phyloP scores from a whole-genome alignment of 2,329 filamentous ascomycete genomes.

The Orbilia javanica region DNA sequence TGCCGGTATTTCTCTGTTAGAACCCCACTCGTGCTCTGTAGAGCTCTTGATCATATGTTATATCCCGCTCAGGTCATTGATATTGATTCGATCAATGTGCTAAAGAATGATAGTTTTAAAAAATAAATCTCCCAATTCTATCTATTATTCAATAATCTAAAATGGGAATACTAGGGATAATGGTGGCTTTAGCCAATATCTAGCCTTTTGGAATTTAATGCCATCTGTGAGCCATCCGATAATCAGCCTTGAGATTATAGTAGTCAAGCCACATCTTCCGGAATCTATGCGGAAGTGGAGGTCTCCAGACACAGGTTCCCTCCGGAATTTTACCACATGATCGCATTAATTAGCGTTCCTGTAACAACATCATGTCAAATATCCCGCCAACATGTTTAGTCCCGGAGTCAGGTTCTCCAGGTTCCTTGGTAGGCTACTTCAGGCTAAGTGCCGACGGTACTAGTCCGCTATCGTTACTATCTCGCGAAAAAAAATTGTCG shows the following conservation, averaged over 20 bases:
- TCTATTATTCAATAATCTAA: too few relatives aligned
- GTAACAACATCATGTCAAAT: too few relatives aligned
- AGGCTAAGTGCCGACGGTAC: conserved; percentile 6
- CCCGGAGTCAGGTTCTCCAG: neutral
- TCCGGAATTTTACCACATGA: neutral
- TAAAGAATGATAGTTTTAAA: too few relatives aligned
- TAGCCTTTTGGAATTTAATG: too few relatives aligned
- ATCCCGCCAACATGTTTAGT: neutral
- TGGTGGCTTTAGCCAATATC: too few relatives aligned
- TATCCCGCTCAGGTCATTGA: neutral
- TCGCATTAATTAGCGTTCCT: too few relatives aligned
- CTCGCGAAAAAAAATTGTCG: conserved; percentile 16
- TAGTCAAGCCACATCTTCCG: neutral
- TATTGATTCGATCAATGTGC: neutral
- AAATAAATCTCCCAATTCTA: too few relatives aligned
- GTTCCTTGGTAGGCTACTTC: conserved; percentile 9
- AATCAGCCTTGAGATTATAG: too few relatives aligned
- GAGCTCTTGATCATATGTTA: neutral
- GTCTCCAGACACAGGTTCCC: neutral
- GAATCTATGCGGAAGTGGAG: conserved; percentile 15
- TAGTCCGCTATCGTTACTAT: neutral
- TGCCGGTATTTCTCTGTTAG: neutral
- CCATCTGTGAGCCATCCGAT: too few relatives aligned
- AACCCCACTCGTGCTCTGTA: too few relatives aligned
- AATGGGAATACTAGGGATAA: too few relatives aligned